phyloP scores from a whole-genome alignment of 169 alveolate species.

The Theileria parva region DNA sequence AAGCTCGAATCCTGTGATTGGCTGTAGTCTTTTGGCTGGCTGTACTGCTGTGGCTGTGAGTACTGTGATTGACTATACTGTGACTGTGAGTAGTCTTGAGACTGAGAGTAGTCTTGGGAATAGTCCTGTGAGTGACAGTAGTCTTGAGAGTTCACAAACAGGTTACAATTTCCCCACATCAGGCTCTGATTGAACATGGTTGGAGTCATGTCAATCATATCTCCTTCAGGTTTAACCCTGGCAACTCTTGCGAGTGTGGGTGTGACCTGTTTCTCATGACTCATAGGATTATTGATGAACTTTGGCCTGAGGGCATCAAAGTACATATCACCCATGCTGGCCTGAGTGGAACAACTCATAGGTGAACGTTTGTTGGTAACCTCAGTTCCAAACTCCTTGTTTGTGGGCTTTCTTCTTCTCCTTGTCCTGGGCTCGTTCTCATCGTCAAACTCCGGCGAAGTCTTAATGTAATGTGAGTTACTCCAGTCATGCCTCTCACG shows the following conservation, averaged over 20 bases:
- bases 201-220: conserved; percentile 13
- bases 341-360: conserved; percentile 36
- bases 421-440: conserved; percentile 29
- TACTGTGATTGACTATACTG: neutral
- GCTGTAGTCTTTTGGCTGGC: neutral
- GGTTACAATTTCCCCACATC: conserved; percentile 14
- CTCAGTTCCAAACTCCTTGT: conserved; percentile 20
- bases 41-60: neutral
- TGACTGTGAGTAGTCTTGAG: neutral
- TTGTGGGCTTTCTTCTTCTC: conserved; percentile 32
- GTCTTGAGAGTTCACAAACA: conserved; percentile 18
- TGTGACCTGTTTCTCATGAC: conserved; percentile 9
- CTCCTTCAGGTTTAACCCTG: conserved; percentile 1
- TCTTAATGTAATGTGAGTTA: conserved; percentile 44
- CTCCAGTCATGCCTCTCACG: conserved; percentile 52
- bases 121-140: conserved; percentile 25
- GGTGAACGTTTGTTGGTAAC: conserved; percentile 28
- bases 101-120: neutral
- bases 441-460: conserved; percentile 4
- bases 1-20: conserved; percentile 38
- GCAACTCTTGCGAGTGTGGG: neutral
- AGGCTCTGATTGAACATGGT: conserved; percentile 20
- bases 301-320: conserved; percentile 35
- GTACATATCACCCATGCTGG: conserved; percentile 40
- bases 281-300: conserved; percentile 2